Evolutionary conservation across 164 flowering plant species (phyloP).

Genomic region (Sextonia rubra): DNA sequence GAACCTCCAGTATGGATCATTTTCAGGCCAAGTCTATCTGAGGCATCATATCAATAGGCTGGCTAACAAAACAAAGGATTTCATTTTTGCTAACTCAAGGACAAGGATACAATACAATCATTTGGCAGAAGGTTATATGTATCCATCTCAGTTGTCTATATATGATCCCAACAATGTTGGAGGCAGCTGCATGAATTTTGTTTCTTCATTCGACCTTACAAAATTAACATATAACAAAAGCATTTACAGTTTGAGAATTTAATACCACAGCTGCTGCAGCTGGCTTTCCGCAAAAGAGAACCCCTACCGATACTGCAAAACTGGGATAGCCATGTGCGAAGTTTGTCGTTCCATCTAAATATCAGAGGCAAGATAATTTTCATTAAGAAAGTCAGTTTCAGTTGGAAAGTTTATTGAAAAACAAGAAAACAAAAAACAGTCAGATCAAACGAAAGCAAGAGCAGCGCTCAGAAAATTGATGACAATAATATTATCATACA

Average conservation of each 20-base stretch:
- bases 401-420: background rate
- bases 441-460: background rate
- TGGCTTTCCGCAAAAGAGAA: conserved; percentile 85
- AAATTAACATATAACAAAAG: background rate
- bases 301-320: conserved; percentile 96
- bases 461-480: too few species aligned
- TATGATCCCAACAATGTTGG: too few species aligned
- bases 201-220: background rate
- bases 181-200: too few species aligned
- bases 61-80: background rate
- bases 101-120: background rate
- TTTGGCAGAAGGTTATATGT: background rate
- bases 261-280: conserved; percentile 95
- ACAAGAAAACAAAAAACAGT: too few species aligned
- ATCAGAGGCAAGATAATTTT: conserved; percentile 16
- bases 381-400: background rate
- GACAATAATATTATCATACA: too few species aligned
- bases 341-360: conserved; percentile 91
- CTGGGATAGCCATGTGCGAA: conserved; percentile 96
- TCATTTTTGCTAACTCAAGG: background rate
- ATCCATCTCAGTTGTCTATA: too few species aligned
- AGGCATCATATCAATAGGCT: background rate
- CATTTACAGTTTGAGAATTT: background rate
- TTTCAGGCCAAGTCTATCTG: background rate
- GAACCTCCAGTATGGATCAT: too few species aligned